Evolutionary conservation across 2,329 filamentous ascomycete genomes (phyloP).

Genomic region (Pseudogymnoascus sp.): DNA sequence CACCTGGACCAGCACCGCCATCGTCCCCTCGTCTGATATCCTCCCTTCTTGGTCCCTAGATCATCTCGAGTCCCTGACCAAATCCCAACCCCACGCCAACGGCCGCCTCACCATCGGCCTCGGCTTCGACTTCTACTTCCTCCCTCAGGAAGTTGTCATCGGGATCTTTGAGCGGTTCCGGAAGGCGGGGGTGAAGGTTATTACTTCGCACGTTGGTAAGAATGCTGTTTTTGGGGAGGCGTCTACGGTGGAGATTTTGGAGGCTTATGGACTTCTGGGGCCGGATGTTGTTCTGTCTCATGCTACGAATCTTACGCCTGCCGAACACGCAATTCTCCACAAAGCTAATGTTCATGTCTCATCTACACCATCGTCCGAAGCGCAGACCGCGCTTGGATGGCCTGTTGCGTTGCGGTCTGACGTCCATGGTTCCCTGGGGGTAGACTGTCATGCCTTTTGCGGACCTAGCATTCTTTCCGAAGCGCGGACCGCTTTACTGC

Average conservation of each 20-base stretch:
- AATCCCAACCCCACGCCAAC: slow-evolving; percentile 23
- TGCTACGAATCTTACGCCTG: slow-evolving; percentile 25
- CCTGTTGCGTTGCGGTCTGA: slow-evolving; percentile 31
- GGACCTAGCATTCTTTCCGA: slow-evolving; percentile 27
- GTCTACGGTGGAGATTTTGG: slow-evolving; percentile 21
- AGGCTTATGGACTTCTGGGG: slow-evolving; percentile 32
- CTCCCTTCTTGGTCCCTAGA: slow-evolving; percentile 31
- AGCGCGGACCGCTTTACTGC: slow-evolving; percentile 28
- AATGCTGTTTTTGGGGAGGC: slow-evolving; percentile 10
- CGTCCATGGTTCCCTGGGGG: slow-evolving; percentile 26
- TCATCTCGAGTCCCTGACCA: slow-evolving; percentile 29
- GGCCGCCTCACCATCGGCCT: slow-evolving; percentile 35
- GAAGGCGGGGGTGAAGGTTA: slow-evolving; percentile 30
- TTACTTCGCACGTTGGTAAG: slow-evolving; percentile 33
- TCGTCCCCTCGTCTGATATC: slow-evolving; percentile 18
- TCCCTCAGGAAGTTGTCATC: slow-evolving; percentile 30
- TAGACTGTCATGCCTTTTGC: slow-evolving; percentile 29
- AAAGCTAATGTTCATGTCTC: slow-evolving; percentile 31
- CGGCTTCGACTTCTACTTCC: slow-evolving; percentile 35
- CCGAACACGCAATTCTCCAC: slow-evolving; percentile 30
- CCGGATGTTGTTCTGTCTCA: slow-evolving; percentile 36
- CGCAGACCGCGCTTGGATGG: slow-evolving; percentile 37
- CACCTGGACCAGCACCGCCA: slow-evolving; percentile 24
- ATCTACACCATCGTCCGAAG: slow-evolving; percentile 40
- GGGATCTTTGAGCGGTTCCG: slow-evolving; percentile 31